These are phyloP conservation scores for Apiospora kogelbergensis DNA, from an alignment of 2,329 filamentous ascomycete species.

Conservation along the genomic window DNA sequence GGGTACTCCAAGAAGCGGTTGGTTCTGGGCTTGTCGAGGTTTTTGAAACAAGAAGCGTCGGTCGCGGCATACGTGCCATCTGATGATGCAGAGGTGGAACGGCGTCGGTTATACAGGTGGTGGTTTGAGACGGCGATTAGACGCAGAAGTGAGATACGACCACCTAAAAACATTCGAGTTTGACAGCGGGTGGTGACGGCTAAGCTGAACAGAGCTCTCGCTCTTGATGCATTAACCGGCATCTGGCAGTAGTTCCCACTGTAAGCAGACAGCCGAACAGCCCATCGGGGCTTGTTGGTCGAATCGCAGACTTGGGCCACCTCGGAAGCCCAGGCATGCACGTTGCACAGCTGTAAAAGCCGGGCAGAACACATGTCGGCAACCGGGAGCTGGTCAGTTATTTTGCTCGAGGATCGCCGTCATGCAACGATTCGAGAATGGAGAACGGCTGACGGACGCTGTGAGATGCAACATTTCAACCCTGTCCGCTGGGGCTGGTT, in stretches of 20 bases:
- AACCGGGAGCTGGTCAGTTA: background rate
- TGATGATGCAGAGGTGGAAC: constrained; percentile 17
- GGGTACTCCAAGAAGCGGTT: constrained; percentile 69
- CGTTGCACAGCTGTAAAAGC: background rate
- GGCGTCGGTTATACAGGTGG: background rate
- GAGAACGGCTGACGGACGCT: background rate
- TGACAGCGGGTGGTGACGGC: background rate
- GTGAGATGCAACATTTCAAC: background rate
- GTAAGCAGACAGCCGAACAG: background rate
- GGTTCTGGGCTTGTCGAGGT: constrained; percentile 70
- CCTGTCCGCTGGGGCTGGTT: background rate
- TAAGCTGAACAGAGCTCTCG: background rate
- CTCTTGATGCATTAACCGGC: background rate
- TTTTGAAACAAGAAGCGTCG: constrained; percentile 75
- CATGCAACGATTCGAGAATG: background rate
- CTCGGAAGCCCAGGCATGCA: background rate
- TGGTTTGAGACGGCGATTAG: background rate
- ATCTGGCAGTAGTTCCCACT: background rate
- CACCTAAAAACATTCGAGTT: background rate
- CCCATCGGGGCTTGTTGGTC: background rate
- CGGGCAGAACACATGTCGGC: background rate
- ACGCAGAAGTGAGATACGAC: background rate
- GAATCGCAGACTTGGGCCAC: background rate
- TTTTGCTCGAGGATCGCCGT: background rate
- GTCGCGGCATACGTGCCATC: constrained; percentile 58